These are phyloP conservation scores for Phoma sp. DNA, from an alignment of 2,329 filamentous ascomycete genomes.

Conservation along the genomic window DNA sequence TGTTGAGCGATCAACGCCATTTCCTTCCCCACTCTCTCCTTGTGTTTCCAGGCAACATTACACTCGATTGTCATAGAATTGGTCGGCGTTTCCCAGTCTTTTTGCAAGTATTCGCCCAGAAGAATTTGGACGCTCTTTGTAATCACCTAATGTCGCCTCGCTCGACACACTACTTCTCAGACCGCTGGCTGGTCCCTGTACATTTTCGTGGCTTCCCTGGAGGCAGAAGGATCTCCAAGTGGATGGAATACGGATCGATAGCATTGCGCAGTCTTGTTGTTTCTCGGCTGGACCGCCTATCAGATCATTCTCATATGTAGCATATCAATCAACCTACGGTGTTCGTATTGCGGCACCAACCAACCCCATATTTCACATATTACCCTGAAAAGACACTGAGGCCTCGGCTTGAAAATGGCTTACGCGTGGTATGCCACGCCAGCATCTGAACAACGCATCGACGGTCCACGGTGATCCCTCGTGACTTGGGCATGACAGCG, in stretches of 20 bases:
- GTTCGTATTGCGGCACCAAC: slow-evolving; percentile 8
- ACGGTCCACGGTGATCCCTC: background rate
- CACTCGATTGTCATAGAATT: slow-evolving; percentile 8
- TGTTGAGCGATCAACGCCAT: slow-evolving; percentile 25
- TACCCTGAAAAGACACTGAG: too few species aligned
- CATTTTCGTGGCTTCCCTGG: slow-evolving; percentile 4
- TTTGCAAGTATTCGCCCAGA: slow-evolving; percentile 13
- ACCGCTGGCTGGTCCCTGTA: slow-evolving; percentile 16
- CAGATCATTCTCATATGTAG: slow-evolving; percentile 15
- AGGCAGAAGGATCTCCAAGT: background rate
- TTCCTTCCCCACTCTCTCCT: slow-evolving; percentile 17
- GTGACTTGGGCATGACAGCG: background rate
- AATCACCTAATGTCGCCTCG: slow-evolving; percentile 17
- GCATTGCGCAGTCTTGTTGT: slow-evolving; percentile 10
- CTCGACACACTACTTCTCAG: slow-evolving; percentile 7
- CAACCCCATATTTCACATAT: background rate
- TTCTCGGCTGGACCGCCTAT: slow-evolving; percentile 13
- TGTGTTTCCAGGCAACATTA: slow-evolving; percentile 17
- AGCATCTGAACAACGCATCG: background rate
- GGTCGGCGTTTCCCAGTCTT: slow-evolving; percentile 3
- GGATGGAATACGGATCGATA: slow-evolving; percentile 7
- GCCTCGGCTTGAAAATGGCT: background rate
- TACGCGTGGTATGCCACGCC: background rate
- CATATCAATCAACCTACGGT: slow-evolving; percentile 8
- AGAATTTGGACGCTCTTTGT: slow-evolving; percentile 15